These are phyloP conservation scores for Stipa capillata DNA, from an alignment of 176 grass and related monocot genomes.

Conservation along the genomic window DNA sequence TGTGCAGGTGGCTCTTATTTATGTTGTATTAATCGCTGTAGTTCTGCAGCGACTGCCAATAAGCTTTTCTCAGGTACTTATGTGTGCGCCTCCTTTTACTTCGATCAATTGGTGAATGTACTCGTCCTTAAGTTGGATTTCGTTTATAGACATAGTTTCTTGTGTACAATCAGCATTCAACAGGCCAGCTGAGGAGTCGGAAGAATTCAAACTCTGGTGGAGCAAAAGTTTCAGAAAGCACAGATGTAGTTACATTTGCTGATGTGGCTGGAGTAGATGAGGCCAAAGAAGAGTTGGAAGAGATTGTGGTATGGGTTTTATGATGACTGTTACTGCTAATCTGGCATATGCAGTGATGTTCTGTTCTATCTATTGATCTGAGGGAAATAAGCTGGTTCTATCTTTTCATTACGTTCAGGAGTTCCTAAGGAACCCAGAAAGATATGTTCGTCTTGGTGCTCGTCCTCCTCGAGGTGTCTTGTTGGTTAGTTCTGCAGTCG, in stretches of 20 bases:
- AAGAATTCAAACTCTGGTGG: conserved; percentile 63
- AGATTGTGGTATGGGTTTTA: conserved; percentile 85
- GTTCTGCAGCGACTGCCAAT: conserved; percentile 75
- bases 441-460: conserved; percentile 88
- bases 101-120: background rate
- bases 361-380: conserved; percentile 20
- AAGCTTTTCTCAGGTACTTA: conserved; percentile 77
- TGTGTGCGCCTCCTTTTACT: background rate
- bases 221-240: conserved; percentile 64
- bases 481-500: conserved; percentile 59
- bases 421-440: conserved; percentile 92
- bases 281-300: conserved; percentile 99
- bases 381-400: conserved; percentile 30
- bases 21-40: conserved; percentile 87
- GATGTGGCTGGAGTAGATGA: conserved; percentile 99
- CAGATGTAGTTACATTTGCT: conserved; percentile 83
- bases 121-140: background rate
- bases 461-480: conserved; percentile 99
- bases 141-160: conserved; percentile 16
- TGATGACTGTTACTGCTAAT: background rate
- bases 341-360: background rate
- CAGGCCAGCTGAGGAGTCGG: conserved; percentile 80
- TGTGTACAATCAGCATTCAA: conserved; percentile 63
- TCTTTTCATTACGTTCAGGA: conserved; percentile 49
- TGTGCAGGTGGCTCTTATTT: conserved; percentile 90